Percentiles rank a stretch among this genome's conserved stretches.
phyloP scores from a whole-genome alignment of 2,329 filamentous ascomycete species.

The Penicillium janthinellum region DNA sequence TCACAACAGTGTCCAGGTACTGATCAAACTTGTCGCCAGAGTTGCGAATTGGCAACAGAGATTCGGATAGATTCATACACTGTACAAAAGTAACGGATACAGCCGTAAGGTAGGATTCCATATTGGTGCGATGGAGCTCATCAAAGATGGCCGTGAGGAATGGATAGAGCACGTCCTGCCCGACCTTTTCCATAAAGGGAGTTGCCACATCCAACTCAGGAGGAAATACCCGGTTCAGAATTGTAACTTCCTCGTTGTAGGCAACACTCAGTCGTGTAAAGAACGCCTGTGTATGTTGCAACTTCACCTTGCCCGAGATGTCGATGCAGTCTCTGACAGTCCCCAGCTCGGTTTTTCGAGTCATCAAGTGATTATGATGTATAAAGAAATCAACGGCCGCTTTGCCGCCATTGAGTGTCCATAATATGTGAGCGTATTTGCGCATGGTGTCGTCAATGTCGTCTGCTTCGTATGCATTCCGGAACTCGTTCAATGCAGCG shows the following conservation, averaged over 20 bases:
- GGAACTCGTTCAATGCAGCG: conserved; percentile 86
- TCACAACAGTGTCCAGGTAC: conserved; percentile 67
- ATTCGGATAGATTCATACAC: conserved; percentile 73
- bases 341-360: conserved; percentile 69
- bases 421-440: conserved; percentile 83
- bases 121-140: conserved; percentile 75
- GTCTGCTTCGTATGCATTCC: conserved; percentile 84
- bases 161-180: conserved; percentile 79
- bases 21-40: conserved; percentile 63
- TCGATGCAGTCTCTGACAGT: conserved; percentile 82
- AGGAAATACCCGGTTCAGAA: conserved; percentile 83
- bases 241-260: conserved; percentile 76
- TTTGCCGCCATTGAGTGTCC: conserved; percentile 76
- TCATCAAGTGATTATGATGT: conserved; percentile 82
- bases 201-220: conserved; percentile 70
- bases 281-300: conserved; percentile 80
- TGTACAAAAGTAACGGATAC: conserved; percentile 88
- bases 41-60: conserved; percentile 65
- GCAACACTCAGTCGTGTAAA: conserved; percentile 74
- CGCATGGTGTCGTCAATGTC: conserved; percentile 89
- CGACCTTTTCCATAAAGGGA: conserved; percentile 77
- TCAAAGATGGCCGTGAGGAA: conserved; percentile 86
- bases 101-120: conserved; percentile 78
- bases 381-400: conserved; percentile 83
- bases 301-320: conserved; percentile 66